Evolutionary conservation across 2,329 filamentous ascomycete genomes (phyloP), one percentile per base, ranked within the genome.

Genomic region (Pyrenochaeta sp.): DNA sequence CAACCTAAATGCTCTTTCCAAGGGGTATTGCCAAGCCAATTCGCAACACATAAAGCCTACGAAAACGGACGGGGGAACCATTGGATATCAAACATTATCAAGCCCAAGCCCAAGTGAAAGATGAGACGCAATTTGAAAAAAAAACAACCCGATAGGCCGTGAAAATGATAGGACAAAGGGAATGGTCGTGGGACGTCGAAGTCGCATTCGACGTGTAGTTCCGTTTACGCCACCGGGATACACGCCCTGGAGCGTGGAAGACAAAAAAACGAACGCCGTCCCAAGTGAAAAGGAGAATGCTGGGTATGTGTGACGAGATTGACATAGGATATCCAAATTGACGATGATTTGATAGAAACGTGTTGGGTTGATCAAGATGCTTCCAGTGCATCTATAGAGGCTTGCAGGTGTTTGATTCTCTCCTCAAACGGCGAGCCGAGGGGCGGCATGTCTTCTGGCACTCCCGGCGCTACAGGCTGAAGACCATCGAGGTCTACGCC

Each of bases 401-500:
- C 65, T 25, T 69, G 65, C 25, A 71, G 66, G 52, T 64, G 65
- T 40, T 66, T 54, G 25, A 69, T 64, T 27, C 59, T 65, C 49
- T 74, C 71, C 50, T 64, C 65, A 30, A 75, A 67, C 2, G 72
- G 72, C 1, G 73, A 72, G 37, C 66, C 70, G 2, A 74, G 67
- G 9, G 65, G 68, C 2, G 65, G 59, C 37, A 69, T 59, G 9
- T 67, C 59, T 44, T 56, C 52, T 32, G 58, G 59, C 45, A 65
- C n/a, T 19, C 19, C 25, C 40, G 10, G 64, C 50, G 42, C 50
- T 13, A 60, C 44, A n/a, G 63, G 62, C n/a, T 74, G 69, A 12
- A 71, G 52, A 3, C 69, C 69, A 32, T 75, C 73, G 5, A 78
- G 48, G 45, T 77, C 75, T 27, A 78, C 64, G 2, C 73, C 76